Evolutionary conservation across 1,284 basidiomycete genomes (phyloP).

Genomic region (Austroboletus rostrupii): DNA sequence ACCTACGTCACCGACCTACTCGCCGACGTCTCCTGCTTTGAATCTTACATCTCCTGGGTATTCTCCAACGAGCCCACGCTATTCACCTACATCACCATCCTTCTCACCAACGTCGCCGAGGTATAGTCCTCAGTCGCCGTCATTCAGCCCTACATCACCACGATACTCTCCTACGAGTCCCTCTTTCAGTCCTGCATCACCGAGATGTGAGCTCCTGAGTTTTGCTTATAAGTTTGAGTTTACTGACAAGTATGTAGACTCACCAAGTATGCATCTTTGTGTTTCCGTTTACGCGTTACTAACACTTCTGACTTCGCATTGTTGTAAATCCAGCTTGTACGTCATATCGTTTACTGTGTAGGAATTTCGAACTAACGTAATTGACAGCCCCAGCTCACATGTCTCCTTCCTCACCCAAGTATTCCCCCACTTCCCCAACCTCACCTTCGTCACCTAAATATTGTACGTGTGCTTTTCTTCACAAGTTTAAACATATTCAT

Average conservation of each 20-base stretch:
- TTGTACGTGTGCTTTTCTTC: slow-evolving; percentile 48
- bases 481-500: slow-evolving; percentile 12
- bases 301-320: slow-evolving; percentile 9
- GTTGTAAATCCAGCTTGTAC: slow-evolving; percentile 49
- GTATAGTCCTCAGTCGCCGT: slow-evolving; percentile 79
- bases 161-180: slow-evolving; percentile 83
- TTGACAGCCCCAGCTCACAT: slow-evolving; percentile 63
- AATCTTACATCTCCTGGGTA: slow-evolving; percentile 81
- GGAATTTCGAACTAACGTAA: slow-evolving; percentile 9
- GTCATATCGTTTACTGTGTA: slow-evolving; percentile 23
- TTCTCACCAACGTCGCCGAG: slow-evolving; percentile 84
- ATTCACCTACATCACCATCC: slow-evolving; percentile 81
- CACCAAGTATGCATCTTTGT: slow-evolving; percentile 60
- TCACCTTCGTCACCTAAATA: slow-evolving; percentile 87
- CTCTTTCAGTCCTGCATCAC: slow-evolving; percentile 83
- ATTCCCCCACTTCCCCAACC: slow-evolving; percentile 79
- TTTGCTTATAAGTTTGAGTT: slow-evolving; percentile 5
- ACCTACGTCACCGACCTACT: slow-evolving; percentile 81
- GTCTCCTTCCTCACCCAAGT: slow-evolving; percentile 82
- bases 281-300: slow-evolving; percentile 16
- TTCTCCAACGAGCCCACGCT: slow-evolving; percentile 85
- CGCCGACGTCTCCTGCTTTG: slow-evolving; percentile 78
- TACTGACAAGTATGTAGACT: slow-evolving; percentile 49
- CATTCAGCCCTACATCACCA: slow-evolving; percentile 82
- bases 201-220: slow-evolving; percentile 58